phyloP scores from a whole-genome alignment of 768 basidiomycete genomes.

The Myochromella boudieri region DNA sequence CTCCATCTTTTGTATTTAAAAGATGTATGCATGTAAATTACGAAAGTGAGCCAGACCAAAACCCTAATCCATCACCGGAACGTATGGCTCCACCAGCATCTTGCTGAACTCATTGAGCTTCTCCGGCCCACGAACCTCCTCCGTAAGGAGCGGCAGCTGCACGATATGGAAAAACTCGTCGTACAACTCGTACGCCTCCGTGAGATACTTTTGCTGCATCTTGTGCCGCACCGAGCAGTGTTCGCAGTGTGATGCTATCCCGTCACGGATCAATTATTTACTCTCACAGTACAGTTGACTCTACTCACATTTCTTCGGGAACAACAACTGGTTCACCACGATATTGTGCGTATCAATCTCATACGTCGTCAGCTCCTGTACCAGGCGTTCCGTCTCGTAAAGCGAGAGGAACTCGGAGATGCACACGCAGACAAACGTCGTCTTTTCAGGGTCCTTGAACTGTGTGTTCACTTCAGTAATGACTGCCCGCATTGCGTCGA shows the following conservation, averaged over 20 bases:
- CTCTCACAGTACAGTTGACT: not conserved
- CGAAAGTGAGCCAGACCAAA: not conserved
- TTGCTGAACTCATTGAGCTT: constrained; percentile 91
- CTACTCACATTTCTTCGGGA: constrained; percentile 81
- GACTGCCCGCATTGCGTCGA: constrained; percentile 94
- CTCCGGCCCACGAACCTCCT: constrained; percentile 95
- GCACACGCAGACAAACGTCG: constrained; percentile 97
- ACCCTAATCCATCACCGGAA: constrained; percentile 46
- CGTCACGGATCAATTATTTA: not conserved
- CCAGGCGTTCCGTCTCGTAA: constrained; percentile 97
- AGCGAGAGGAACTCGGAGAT: constrained; percentile 98
- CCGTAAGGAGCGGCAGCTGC: constrained; percentile 88
- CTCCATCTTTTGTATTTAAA: too few relatives aligned
- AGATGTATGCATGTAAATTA: too few relatives aligned
- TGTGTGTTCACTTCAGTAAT: constrained; percentile 99
- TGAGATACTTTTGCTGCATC: constrained; percentile 99
- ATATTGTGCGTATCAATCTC: constrained; percentile 99
- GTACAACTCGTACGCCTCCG: constrained; percentile 95
- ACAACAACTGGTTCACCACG: constrained; percentile 95
- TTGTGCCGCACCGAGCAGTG: constrained; percentile 92
- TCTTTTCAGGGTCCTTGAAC: constrained; percentile 99
- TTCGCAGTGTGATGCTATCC: constrained; percentile 84
- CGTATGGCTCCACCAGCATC: constrained; percentile 85
- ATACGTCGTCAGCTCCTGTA: constrained; percentile 92
- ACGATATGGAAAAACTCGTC: constrained; percentile 99